Percentiles rank a stretch among this genome's conserved stretches.
phyloP scores from a whole-genome alignment of 495 filamentous ascomycete genomes.

The Lophium mytilinum region DNA sequence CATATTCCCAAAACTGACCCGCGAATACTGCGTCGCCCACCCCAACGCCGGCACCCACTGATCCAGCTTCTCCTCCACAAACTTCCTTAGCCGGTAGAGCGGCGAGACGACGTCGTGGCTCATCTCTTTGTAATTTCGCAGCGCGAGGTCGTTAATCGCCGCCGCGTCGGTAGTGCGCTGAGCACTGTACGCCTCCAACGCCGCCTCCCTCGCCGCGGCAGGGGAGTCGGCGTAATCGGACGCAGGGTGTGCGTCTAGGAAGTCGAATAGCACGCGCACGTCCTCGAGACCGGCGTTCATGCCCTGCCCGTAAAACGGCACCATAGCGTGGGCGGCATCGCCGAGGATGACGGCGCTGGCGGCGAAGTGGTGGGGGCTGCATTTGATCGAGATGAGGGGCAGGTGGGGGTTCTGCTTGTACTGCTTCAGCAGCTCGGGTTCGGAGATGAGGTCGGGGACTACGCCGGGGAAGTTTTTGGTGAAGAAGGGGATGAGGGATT shows the following conservation, averaged over 20 bases:
- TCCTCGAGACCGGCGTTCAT: slow-evolving; percentile 40
- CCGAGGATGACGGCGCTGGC: slow-evolving; percentile 78
- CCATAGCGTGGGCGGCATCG: slow-evolving; percentile 95
- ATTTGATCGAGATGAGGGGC: slow-evolving; percentile 87
- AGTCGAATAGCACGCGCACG: slow-evolving; percentile 53
- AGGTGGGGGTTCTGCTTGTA: slow-evolving; percentile 78
- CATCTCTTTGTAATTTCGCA: slow-evolving; percentile 93
- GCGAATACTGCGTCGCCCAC: slow-evolving; percentile 86
- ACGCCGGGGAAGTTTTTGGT: slow-evolving; percentile 78
- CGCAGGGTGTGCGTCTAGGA: slow-evolving; percentile 43
- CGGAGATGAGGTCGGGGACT: slow-evolving; percentile 64
- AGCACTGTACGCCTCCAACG: slow-evolving; percentile 64
- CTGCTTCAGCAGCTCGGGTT: slow-evolving; percentile 56
- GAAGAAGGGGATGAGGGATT: slow-evolving; percentile 61
- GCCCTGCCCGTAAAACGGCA: slow-evolving; percentile 52
- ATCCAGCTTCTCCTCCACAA: slow-evolving; percentile 73
- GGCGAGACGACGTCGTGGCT: slow-evolving; percentile 67
- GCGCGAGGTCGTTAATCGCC: slow-evolving; percentile 86
- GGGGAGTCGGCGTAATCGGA: slow-evolving; percentile 31
- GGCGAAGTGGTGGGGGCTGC: slow-evolving; percentile 72
- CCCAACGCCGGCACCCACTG: slow-evolving; percentile 67
- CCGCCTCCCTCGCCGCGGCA: slow-evolving; percentile 44
- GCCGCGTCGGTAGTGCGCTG: slow-evolving; percentile 69
- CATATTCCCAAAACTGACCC: slow-evolving; percentile 88
- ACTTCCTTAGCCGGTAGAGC: slow-evolving; percentile 70